Evolutionary conservation across 192 early-diverging fungal species (phyloP).

Genomic region (Coemansia sp.): DNA sequence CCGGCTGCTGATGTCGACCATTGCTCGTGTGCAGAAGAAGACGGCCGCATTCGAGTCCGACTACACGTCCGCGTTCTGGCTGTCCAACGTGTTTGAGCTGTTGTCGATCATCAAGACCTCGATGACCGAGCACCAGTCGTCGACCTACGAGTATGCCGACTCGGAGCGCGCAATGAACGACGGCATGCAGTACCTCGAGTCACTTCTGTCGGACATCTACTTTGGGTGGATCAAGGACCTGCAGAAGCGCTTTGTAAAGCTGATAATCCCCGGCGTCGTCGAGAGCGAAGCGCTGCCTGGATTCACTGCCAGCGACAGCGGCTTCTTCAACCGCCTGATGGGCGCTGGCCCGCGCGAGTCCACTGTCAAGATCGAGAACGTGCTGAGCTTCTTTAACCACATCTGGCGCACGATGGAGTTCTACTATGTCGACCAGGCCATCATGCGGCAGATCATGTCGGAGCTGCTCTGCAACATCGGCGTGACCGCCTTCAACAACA

Average conservation of each 20-base stretch:
- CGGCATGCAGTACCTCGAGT: slow-evolving; percentile 85
- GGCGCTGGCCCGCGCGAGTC: slow-evolving; percentile 68
- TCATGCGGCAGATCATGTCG: slow-evolving; percentile 89
- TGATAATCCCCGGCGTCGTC: slow-evolving; percentile 94
- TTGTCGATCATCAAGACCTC: slow-evolving; percentile 83
- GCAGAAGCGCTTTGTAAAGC: slow-evolving; percentile 90
- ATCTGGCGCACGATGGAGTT: slow-evolving; percentile 94
- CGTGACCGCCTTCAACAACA: slow-evolving; percentile 92
- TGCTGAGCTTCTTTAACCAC: slow-evolving; percentile 91
- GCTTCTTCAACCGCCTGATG: slow-evolving; percentile 89
- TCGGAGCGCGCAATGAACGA: slow-evolving; percentile 76
- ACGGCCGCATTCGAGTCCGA: slow-evolving; percentile 56
- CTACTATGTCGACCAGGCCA: slow-evolving; percentile 92
- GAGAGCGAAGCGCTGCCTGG: slow-evolving; percentile 94
- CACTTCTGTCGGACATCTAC: slow-evolving; percentile 91
- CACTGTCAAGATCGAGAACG: slow-evolving; percentile 88
- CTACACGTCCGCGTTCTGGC: slow-evolving; percentile 85
- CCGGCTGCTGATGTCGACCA: slow-evolving; percentile 79
- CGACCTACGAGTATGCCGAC: slow-evolving; percentile 60
- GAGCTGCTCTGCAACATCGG: slow-evolving; percentile 96
- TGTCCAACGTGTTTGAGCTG: slow-evolving; percentile 95
- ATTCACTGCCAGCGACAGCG: slow-evolving; percentile 87
- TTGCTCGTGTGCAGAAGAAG: slow-evolving; percentile 74
- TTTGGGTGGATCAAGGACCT: slow-evolving; percentile 98
- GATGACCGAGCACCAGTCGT: slow-evolving; percentile 66